Base-by-base conservation (phyloP, 2,329 filamentous ascomycete species). In the Xylaria sp. region DNA sequence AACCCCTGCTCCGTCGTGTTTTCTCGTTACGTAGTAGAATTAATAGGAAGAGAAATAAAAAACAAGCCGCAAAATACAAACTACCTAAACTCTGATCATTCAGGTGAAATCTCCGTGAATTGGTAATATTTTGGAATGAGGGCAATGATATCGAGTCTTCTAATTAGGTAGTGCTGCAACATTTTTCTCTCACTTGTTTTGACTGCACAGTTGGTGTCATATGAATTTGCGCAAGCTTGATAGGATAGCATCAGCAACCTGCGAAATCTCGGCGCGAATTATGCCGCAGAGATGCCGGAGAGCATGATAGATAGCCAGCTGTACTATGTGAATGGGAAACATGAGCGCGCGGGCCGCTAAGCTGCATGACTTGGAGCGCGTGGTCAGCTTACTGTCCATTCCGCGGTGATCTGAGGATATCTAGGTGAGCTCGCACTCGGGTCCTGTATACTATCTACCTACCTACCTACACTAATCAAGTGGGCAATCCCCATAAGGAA, bases 1-100 rank as follows among this genome's bases (percentile, higher is more conserved):
- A 64, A 64, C 11, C 51, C 61, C 65, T 68, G 57, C 68, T 69
- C 58, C 65, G 68, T 68, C 36, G 56, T 68, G 58, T 65, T 61
- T 64, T 47, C 27, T 53, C 60, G 56, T 69, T 48, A 48, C 67
- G 68, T 68, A 68, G 68, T 70, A 62, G 68, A 70, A 57, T 60
- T 68, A 68, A 70, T 70, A 50, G 45, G 34, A 64, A 68, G 45
- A 61, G 42, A 68, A 64, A 68, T 64, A 57, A 67, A 67, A 68
- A 64, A 61, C 47, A 5, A 53, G 11, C 2, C 39, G 12, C 42
- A 42, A 60, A 42, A 58, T 34, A 50, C 2, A 55, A 42, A 9
- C 12, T 17, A 7, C 11, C 19, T 57, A 47, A 19, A 6, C 21
- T n/a, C 45, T 67, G 7, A 24, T 48, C 42, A 19, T 47, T 34